Percentiles rank a stretch among this genome's conserved stretches.
Evolutionary conservation across 148 eudicot genomes (phyloP).

Genomic region (Nepenthes mirabilis): DNA sequence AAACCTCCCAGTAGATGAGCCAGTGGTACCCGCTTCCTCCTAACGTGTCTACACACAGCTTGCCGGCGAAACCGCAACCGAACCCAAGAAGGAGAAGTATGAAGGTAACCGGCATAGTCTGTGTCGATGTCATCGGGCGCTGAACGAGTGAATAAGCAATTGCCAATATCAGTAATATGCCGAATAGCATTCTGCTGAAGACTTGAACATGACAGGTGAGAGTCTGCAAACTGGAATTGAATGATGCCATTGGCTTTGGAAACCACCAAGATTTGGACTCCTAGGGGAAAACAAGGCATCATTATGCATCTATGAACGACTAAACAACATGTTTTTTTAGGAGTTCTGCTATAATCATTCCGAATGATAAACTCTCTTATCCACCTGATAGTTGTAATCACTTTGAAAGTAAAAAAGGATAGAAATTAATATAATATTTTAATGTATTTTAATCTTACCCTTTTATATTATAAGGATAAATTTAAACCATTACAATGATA

Average conservation of each 20-base stretch:
- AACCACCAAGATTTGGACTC: constrained; percentile 86
- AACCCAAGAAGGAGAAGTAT: constrained; percentile 51
- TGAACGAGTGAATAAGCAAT: constrained; percentile 42
- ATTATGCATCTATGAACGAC: too few relatives aligned
- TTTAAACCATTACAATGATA: too few relatives aligned
- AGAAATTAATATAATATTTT: too few relatives aligned
- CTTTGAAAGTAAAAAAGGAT: too few relatives aligned
- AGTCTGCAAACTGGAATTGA: constrained; percentile 45
- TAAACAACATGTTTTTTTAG: too few relatives aligned
- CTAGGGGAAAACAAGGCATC: constrained; percentile 18
- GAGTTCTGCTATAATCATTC: too few relatives aligned
- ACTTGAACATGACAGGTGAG: constrained; percentile 63
- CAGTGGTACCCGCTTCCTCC: constrained; percentile 78
- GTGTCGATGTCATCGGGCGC: constrained; percentile 31
- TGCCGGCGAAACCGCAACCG: constrained; percentile 65
- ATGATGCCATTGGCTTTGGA: constrained; percentile 54
- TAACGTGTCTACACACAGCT: constrained; percentile 73
- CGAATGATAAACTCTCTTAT: too few relatives aligned
- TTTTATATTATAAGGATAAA: too few relatives aligned
- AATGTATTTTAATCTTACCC: too few relatives aligned
- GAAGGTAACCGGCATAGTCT: constrained; percentile 83
- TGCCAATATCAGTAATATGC: constrained; percentile 39
- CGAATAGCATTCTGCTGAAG: constrained; percentile 58
- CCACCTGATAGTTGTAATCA: too few relatives aligned
- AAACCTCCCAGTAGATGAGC: constrained; percentile 63